Evolutionary conservation across 2,329 filamentous ascomycete genomes (phyloP), one percentile per base, ranked within the genome.

Genomic region (Chaetomium sp.): DNA sequence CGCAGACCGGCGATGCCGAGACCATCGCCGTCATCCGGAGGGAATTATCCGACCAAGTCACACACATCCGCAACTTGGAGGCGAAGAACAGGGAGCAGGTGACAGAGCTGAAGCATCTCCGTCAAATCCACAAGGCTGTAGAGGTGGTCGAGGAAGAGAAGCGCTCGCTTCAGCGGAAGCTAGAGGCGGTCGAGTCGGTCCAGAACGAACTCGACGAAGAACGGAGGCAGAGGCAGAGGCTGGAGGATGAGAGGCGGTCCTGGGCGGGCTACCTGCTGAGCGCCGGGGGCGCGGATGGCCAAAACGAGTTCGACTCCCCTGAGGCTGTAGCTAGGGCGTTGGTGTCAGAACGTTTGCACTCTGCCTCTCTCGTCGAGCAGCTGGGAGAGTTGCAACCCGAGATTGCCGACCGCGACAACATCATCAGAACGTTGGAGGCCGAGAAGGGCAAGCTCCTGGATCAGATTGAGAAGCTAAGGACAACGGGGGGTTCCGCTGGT

Each of bases 111-210:
- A 92, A 90, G 71, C 90, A 93, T 70, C 83, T 96, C 45, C 89
- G 93, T 16, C 90, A 93, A 70, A 79, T 90, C 3, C 89, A 93
- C 75, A 94, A 91, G 77, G 92, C 91, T n/a, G 89, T 97, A 1
- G 92, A 97, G 73, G 86, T 99, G 2, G 90, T 98, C 0, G 93
- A 99, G 74, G 95, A 99, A 75, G 93, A 99, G 79, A 98, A 98
- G 81, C 84, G 91, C 67, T 86, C 87, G 0, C 79, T 99, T 25
- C 90, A 95, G 75, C 87, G 88, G 35, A 92, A 88, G 73, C 76
- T 99, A 1, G 87, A 92, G 66, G 82, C 90, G 45, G 89, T 94
- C 76, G 87, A 91, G 64, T 82, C 86, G 13, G 73, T 97, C 10
- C 87, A 95, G 72, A 82, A 85, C 31, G 91, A 97, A 73, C 81